phyloP scores from a whole-genome alignment of 495 filamentous ascomycete species.

The Neurospora sp. region DNA sequence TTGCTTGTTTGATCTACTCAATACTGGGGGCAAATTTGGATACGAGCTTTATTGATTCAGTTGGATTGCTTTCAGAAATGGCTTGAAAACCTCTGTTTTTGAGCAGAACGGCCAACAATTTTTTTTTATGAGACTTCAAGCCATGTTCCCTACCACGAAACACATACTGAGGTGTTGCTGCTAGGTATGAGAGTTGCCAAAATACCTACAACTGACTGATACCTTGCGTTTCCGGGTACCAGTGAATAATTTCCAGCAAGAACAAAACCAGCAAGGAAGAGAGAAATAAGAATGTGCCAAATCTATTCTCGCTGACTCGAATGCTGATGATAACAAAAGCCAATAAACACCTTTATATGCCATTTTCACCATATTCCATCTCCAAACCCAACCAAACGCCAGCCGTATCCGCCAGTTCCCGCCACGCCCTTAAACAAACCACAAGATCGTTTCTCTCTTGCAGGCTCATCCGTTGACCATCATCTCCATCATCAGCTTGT shows the following conservation, averaged over 20 bases:
- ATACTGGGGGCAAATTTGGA: not conserved
- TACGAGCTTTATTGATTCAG: not conserved
- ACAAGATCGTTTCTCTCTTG: not conserved
- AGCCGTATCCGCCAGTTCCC: not conserved
- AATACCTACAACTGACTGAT: not conserved
- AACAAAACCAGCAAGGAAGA: not conserved
- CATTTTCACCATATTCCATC: not conserved
- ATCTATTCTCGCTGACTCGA: not conserved
- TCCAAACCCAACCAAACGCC: not conserved
- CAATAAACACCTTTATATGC: not conserved
- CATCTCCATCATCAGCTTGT: not conserved
- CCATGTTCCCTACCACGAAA: not conserved
- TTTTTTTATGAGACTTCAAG: not conserved
- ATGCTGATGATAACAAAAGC: no score
- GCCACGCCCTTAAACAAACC: not conserved
- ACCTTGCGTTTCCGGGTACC: not conserved
- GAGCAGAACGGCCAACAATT: not conserved
- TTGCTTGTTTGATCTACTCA: not conserved
- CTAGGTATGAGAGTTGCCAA: not conserved
- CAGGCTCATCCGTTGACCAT: not conserved
- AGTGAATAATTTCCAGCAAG: not conserved
- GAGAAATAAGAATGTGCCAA: not conserved
- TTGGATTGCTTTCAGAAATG: not conserved
- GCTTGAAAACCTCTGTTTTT: not conserved
- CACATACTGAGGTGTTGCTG: not conserved